Evolutionary conservation across 2,329 filamentous ascomycete species (phyloP).

Genomic region (Aureobasidium leucospermi): DNA sequence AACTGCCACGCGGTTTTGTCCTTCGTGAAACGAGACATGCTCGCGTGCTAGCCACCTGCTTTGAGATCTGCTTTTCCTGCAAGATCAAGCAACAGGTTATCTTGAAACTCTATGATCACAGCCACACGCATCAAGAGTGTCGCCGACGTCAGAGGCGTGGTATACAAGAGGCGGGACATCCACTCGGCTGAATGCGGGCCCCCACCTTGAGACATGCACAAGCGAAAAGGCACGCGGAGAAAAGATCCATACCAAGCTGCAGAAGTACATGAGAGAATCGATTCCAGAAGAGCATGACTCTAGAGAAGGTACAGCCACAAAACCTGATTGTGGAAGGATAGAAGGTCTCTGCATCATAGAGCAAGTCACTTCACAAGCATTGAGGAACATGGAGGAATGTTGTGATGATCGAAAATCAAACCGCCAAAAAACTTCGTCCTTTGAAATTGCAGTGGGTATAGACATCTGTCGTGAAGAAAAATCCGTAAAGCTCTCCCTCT

Average conservation of each 20-base stretch:
- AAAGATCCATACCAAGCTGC: not conserved
- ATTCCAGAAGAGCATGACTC: no score
- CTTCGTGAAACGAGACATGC: not conserved
- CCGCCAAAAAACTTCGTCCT: slow-evolving; percentile 6
- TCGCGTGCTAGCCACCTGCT: not conserved
- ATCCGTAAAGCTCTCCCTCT: slow-evolving; percentile 11
- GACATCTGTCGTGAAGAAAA: slow-evolving; percentile 10
- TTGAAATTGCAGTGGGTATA: slow-evolving; percentile 11
- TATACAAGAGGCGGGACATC: not conserved
- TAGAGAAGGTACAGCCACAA: no score
- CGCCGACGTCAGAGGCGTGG: slow-evolving; percentile 4
- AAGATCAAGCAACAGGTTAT: not conserved
- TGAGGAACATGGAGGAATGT: not conserved
- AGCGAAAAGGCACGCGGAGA: not conserved
- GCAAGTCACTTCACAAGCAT: not conserved
- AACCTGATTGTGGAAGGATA: no score
- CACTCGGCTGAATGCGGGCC: not conserved
- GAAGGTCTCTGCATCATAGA: not conserved
- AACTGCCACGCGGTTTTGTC: not conserved
- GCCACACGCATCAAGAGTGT: not conserved
- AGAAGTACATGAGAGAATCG: no score
- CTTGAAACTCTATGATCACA: not conserved
- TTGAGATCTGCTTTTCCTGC: no score
- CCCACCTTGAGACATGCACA: not conserved
- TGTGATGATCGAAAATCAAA: not conserved